phyloP scores from a whole-genome alignment of 768 basidiomycete genomes.

The Boletus rubescentipes region DNA sequence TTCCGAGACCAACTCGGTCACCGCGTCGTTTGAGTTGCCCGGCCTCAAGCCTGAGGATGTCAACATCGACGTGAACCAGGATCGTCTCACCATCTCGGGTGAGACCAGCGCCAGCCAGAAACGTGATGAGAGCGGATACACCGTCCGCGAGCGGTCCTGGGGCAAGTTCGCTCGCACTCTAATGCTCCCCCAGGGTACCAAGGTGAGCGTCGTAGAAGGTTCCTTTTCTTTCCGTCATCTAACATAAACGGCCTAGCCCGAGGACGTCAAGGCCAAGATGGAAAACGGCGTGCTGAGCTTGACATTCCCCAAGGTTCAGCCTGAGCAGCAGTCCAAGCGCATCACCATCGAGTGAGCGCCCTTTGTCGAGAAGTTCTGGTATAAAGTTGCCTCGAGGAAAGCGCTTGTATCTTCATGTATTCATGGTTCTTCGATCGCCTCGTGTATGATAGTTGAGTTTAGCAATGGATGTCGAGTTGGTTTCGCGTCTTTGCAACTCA shows the following conservation, averaged over 20 bases:
- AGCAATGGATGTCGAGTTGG: background rate
- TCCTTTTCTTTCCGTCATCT: background rate
- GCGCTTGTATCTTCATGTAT: background rate
- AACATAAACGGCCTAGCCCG: conserved; percentile 17
- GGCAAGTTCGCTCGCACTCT: conserved; percentile 51
- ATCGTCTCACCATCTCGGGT: conserved; percentile 51
- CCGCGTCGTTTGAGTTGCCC: conserved; percentile 58
- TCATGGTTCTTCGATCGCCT: background rate
- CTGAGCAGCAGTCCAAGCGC: conserved; percentile 42
- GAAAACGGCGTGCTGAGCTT: conserved; percentile 53
- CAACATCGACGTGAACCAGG: conserved; percentile 49
- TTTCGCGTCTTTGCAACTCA: background rate
- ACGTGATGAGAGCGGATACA: conserved; percentile 36
- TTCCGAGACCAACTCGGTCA: conserved; percentile 44
- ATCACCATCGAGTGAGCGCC: conserved; percentile 33
- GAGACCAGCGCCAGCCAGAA: conserved; percentile 38
- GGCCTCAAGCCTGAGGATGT: conserved; percentile 52
- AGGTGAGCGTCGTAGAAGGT: conserved; percentile 32
- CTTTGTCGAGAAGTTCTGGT: too few species aligned
- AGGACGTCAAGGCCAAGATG: conserved; percentile 44
- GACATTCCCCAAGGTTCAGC: conserved; percentile 49
- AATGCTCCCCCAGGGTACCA: conserved; percentile 47
- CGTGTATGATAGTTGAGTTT: background rate
- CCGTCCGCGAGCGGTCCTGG: conserved; percentile 44
- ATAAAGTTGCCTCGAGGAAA: background rate